Base-by-base conservation (phyloP, 2,329 filamentous ascomycete genomes). In the Basipetospora chlamydospora region DNA sequence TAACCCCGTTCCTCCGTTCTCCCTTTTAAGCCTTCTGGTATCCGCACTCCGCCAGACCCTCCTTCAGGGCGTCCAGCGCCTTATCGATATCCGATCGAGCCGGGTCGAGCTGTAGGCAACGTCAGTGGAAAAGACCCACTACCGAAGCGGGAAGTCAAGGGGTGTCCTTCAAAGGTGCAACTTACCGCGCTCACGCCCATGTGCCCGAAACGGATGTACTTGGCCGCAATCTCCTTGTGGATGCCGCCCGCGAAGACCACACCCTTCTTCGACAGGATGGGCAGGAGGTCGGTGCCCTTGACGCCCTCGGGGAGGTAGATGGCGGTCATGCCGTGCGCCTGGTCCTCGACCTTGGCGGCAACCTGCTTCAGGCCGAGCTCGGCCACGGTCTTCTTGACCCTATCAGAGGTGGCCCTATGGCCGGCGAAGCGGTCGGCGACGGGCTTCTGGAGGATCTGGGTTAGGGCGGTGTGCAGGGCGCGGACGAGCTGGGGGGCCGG, bases 281-380 rank as follows among this genome's bases (percentile, higher is more conserved):
- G 87, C 37, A 98, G 68, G 23, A 98, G 66, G 45, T 94, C 83
- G 3, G 86, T 71, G 21, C 81, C 78, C 47, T 79, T 77, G 37
- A 96, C 63, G 28, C 70, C 78, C 42, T 96, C 84, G 2, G 90
- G 90, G 38, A 98, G 70, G 59, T 90, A 95, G 47, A 98, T 90
- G 40, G 90, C 88, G 3, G 90, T 98, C 90, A 98, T 98, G 49
- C 83, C 86, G 57, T 93, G 88, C 28, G 90, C 86, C 63, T 96
- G 88, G 59, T 93, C 81, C 49, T 88, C 85, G 0, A 82, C 80
- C 56, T 88, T 82, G 25, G 72, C 59, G 16, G 90, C 87, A 26
- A 98, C 69, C 55, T 95, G 82, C 62, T 85, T 81, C 41, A 98
- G 68, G 4, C 90, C 90, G 25, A 96, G 66, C 35, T 81, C 79